Conservation (phyloP, 495 filamentous ascomycete species). For the Trichoderma gamsii region DNA sequence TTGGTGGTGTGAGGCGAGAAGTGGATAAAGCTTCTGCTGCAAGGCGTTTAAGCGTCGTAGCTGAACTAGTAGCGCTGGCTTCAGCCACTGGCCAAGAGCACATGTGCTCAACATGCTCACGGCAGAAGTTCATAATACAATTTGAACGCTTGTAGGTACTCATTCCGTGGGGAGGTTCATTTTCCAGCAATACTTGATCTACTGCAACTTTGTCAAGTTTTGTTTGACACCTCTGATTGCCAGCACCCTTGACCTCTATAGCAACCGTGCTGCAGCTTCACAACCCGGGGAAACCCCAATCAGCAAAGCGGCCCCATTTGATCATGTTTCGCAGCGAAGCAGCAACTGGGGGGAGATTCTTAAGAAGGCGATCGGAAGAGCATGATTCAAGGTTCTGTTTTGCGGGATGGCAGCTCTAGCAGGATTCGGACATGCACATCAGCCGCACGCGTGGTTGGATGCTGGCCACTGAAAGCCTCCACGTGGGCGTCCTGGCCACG, state of each 20-base stretch:
- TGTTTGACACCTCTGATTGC: no score
- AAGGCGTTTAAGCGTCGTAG: background rate
- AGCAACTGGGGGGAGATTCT: background rate
- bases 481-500: conserved; percentile 3
- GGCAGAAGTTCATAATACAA: background rate
- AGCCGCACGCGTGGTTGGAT: conserved; percentile 7
- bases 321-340: background rate
- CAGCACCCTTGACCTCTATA: no score
- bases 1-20: background rate
- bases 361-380: background rate
- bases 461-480: conserved; percentile 2
- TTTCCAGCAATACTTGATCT: no score
- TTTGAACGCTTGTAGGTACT: no score
- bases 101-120: background rate
- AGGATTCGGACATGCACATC: background rate
- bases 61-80: background rate
- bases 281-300: background rate
- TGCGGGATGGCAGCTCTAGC: background rate
- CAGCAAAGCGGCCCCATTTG: background rate
- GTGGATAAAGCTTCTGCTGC: background rate
- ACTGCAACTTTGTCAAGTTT: no score
- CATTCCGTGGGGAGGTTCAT: no score
- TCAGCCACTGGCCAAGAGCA: background rate
- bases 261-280: no score
- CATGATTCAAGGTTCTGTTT: background rate